These are phyloP conservation scores for Mariannaea sp. DNA, from an alignment of 2,329 filamentous ascomycete species.

Conservation along the genomic window DNA sequence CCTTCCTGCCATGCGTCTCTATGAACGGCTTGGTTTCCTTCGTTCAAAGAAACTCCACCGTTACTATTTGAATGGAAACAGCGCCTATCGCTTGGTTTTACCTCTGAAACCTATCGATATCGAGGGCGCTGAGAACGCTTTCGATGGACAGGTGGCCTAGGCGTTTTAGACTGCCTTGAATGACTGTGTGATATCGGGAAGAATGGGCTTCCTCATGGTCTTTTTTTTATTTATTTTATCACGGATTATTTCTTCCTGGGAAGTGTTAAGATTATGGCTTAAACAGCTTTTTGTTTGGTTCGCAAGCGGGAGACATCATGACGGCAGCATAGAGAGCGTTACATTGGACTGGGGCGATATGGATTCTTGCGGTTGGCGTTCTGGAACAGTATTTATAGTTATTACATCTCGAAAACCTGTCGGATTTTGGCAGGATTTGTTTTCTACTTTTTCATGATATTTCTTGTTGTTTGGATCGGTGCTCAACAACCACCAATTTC, in stretches of 20 bases:
- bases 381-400: background rate
- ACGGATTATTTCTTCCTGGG: background rate
- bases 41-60: constrained; percentile 90
- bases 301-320: constrained; percentile 10
- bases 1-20: constrained; percentile 84
- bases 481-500: no score
- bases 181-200: background rate
- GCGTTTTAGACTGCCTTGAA: background rate
- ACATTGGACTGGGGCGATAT: background rate
- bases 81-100: constrained; percentile 85
- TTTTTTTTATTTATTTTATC: no score
- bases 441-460: background rate
- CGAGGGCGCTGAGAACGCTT: constrained; percentile 45
- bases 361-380: constrained; percentile 7
- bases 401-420: background rate
- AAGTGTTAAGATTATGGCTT: constrained; percentile 1
- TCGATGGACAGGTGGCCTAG: constrained; percentile 39
- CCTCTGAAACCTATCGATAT: constrained; percentile 66
- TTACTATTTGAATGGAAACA: constrained; percentile 96
- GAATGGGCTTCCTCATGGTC: no score
- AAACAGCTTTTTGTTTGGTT: background rate
- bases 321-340: constrained; percentile 5
- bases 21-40: constrained; percentile 90
- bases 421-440: background rate
- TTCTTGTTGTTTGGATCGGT: no score